Percentiles rank a stretch among this genome's conserved stretches.
Evolutionary conservation across 2,329 filamentous ascomycete species (phyloP).

Genomic region (Phialophora verrucosa): DNA sequence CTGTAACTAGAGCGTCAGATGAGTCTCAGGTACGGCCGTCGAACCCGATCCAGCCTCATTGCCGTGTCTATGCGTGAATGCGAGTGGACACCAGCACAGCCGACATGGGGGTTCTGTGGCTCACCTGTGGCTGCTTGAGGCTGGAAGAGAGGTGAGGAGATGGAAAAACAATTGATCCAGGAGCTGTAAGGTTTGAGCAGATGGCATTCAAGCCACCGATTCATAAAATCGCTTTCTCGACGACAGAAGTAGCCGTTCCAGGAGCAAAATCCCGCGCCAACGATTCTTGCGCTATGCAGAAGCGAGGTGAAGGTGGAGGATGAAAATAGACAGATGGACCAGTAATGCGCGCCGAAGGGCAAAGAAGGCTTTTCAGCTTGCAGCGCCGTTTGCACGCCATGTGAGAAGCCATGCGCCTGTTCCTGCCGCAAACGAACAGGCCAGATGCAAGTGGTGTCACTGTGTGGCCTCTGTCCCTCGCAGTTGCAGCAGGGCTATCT

Average conservation of each 20-base stretch:
- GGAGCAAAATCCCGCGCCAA: slow-evolving; percentile 7
- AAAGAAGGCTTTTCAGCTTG: slow-evolving; percentile 23
- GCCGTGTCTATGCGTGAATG: slow-evolving; percentile 17
- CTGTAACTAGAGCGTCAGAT: slow-evolving; percentile 16
- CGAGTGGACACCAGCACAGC: slow-evolving; percentile 10
- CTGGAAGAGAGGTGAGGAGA: slow-evolving; percentile 25
- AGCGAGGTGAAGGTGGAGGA: slow-evolving; percentile 27
- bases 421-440: slow-evolving; percentile 25
- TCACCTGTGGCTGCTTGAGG: slow-evolving; percentile 21
- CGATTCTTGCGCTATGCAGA: slow-evolving; percentile 20
- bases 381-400: slow-evolving; percentile 15
- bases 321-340: slow-evolving; percentile 29
- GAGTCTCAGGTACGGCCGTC: slow-evolving; percentile 12
- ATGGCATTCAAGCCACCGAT: slow-evolving; percentile 26
- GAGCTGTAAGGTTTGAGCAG: slow-evolving; percentile 24
- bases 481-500: slow-evolving; percentile 2
- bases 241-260: not conserved
- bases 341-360: slow-evolving; percentile 7
- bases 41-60: slow-evolving; percentile 19
- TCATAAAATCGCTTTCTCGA: slow-evolving; percentile 4
- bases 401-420: slow-evolving; percentile 20
- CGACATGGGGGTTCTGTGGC: slow-evolving; percentile 11
- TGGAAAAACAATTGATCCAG: slow-evolving; percentile 23
- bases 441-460: slow-evolving; percentile 5
- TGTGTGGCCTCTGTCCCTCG: slow-evolving; percentile 7